phyloP scores from a whole-genome alignment of 305 asterid species.

The Solanum hybrid region DNA sequence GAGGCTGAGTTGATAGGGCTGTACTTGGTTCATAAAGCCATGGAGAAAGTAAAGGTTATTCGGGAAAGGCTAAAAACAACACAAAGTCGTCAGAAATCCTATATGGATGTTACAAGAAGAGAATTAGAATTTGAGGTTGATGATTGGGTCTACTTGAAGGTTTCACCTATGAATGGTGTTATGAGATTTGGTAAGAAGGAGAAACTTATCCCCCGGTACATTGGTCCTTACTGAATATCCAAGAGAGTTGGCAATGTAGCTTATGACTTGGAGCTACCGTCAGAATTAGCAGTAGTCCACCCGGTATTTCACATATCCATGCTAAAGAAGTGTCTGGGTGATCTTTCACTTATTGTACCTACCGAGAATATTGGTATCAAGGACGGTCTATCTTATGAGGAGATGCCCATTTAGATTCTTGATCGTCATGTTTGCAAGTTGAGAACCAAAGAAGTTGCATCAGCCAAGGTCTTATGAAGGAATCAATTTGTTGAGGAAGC shows the following conservation, averaged over 20 bases:
- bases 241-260: background rate
- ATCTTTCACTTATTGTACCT: background rate
- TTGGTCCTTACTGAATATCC: background rate
- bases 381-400: background rate
- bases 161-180: background rate
- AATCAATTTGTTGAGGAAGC: no score
- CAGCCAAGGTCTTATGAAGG: background rate
- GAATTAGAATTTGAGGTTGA: background rate
- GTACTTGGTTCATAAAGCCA: background rate
- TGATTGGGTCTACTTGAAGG: background rate
- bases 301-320: background rate
- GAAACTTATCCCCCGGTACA: background rate
- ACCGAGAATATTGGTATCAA: no score
- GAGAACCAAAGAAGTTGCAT: background rate
- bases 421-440: background rate
- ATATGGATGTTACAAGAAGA: background rate
- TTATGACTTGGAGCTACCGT: background rate
- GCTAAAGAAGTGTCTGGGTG: background rate
- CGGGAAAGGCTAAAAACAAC: background rate
- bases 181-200: background rate
- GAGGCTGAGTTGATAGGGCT: background rate
- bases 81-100: background rate
- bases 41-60: background rate
- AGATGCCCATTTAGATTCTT: background rate
- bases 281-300: background rate